These are phyloP conservation scores for Juglanconis juglandina DNA, from an alignment of 2,329 filamentous ascomycete genomes.

Conservation along the genomic window DNA sequence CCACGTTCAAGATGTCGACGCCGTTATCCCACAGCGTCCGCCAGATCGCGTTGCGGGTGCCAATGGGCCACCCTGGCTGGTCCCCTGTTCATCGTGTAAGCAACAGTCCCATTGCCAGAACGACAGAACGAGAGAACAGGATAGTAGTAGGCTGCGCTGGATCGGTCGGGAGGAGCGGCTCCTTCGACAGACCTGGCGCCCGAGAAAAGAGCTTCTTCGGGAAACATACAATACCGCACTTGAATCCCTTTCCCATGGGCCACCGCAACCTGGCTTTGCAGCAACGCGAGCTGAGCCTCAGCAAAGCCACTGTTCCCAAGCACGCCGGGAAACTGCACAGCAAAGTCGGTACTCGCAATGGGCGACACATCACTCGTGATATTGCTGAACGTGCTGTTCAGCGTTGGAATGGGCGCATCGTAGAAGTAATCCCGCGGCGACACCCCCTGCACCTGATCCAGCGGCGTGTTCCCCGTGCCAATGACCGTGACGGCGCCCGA, in stretches of 20 bases:
- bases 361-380: conserved; percentile 25
- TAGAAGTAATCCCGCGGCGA: conserved; percentile 49
- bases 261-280: conserved; percentile 48
- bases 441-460: conserved; percentile 52
- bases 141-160: too few relatives aligned
- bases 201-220: too few relatives aligned
- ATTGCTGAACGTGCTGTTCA: conserved; percentile 21
- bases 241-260: conserved; percentile 57
- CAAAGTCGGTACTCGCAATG: conserved; percentile 32
- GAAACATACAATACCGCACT: conserved; percentile 43
- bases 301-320: conserved; percentile 33
- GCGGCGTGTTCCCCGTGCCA: conserved; percentile 60
- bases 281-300: conserved; percentile 44
- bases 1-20: conserved; percentile 60
- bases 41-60: conserved; percentile 58
- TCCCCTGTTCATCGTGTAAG: conserved; percentile 42
- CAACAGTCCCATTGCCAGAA: too few relatives aligned
- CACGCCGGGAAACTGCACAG: conserved; percentile 34
- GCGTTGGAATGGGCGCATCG: conserved; percentile 22
- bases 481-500: conserved; percentile 62
- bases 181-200: too few relatives aligned
- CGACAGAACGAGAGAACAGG: too few relatives aligned
- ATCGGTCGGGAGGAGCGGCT: too few relatives aligned
- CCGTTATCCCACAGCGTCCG: conserved; percentile 52
- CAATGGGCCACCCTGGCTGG: conserved; percentile 56